Evolutionary conservation across 2,329 filamentous ascomycete species (phyloP).

Genomic region (Cladophialophora carrionii): DNA sequence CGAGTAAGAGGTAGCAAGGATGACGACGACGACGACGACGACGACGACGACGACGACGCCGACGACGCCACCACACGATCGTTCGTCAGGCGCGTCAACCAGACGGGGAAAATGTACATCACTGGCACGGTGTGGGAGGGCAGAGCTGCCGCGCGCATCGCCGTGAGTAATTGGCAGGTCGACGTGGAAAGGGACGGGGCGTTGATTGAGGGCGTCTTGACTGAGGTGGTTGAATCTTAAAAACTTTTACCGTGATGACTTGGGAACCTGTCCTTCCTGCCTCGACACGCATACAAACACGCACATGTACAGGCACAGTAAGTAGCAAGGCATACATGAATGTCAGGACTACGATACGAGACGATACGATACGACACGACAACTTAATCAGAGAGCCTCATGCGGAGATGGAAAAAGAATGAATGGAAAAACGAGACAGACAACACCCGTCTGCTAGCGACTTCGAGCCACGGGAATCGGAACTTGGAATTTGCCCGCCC

Average conservation of each 20-base stretch:
- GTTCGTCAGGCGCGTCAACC: conserved; percentile 75
- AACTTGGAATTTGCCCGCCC: neutral
- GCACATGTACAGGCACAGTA: no score
- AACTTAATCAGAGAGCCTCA: neutral
- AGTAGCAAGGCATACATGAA: no score
- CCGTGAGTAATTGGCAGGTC: conserved; percentile 82
- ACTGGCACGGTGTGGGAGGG: conserved; percentile 80
- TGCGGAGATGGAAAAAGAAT: neutral
- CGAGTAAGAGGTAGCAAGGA: conserved; percentile 68
- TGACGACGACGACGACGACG: conserved; percentile 47
- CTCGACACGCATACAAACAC: no score
- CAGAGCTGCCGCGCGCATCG: conserved; percentile 74
- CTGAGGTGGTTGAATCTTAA: conserved; percentile 51
- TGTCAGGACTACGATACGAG: no score
- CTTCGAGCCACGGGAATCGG: neutral
- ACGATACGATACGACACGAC: no score
- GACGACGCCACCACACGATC: conserved; percentile 35
- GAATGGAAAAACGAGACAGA: neutral
- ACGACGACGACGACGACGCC: no score
- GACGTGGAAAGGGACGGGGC: conserved; percentile 68
- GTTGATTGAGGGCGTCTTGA: conserved; percentile 67
- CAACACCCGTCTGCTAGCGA: no score
- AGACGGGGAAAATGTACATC: conserved; percentile 74
- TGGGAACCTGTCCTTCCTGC: no score
- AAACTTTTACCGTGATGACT: no score